Evolutionary conservation across 257 asterid genomes (phyloP), one percentile per base, ranked within the genome.

Genomic region (Parsonsia alboflavescens): DNA sequence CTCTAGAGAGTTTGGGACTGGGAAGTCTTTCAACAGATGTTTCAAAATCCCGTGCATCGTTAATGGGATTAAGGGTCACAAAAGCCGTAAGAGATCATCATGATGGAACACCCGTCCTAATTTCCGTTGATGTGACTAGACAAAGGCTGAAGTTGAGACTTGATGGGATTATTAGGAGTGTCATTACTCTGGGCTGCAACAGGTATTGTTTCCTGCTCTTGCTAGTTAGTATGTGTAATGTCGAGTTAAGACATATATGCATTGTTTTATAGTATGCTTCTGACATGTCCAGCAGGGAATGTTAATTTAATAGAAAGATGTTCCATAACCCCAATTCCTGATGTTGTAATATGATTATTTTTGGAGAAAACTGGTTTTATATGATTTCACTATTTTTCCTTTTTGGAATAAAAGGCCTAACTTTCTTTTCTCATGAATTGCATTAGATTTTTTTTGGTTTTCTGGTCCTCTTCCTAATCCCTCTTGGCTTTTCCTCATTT

Each of bases 1-100:
- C 98, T 24, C 84, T 94, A 16, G 98, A 92, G 85, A 86, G 98
- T 73, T 73, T 94, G 73, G 97, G 97, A 1, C 78, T 94, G 39
- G 89, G 83, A 15, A 86, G 86, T 82, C 84, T 89, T 41, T 85
- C 98, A 3, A 83, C 97, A 26, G 87, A 75, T 71, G 77, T 90
- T 39, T 91, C 98, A 19, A 89, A 63, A 42, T 76, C 56, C 39
- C 85, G 92, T 72, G 97, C 98, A 76, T 87, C 89, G 15, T 83
- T 84, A n/a, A 85, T 91, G 99, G 99, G 99, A 49, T 50, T 94
- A 50, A 80, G 96, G 63, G 88, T 92, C 41, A 80, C 90, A 54
- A 88, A 86, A 68, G 80, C 93, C 52, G 92, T 84, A 66, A 89
- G 83, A 17, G 97, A 87, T 68, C 79, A 72, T 70, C 89, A 85